These are phyloP conservation scores for Erodium trifolium DNA, from an alignment of 441 rosid species.

Conservation along the genomic window DNA sequence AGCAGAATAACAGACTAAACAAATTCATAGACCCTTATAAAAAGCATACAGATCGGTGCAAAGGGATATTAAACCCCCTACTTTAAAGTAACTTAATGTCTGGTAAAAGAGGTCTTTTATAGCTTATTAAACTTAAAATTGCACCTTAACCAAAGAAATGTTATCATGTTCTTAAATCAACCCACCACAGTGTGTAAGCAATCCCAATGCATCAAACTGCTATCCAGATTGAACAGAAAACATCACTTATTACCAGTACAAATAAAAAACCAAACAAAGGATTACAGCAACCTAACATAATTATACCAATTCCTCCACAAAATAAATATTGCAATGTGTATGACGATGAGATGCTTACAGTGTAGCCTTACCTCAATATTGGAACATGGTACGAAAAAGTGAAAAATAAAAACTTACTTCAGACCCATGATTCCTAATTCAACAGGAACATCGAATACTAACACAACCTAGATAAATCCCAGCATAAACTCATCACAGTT, in stretches of 20 bases:
- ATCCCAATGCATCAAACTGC: neutral
- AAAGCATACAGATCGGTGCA: neutral
- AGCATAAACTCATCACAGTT: neutral
- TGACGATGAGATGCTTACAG: neutral
- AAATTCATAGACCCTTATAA: neutral
- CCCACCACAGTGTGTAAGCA: neutral
- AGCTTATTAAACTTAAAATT: neutral
- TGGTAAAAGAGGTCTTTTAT: neutral
- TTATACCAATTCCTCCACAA: neutral
- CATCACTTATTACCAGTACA: neutral
- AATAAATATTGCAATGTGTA: neutral
- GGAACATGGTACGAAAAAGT: neutral
- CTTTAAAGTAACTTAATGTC: neutral
- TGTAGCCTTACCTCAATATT: neutral
- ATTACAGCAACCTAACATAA: neutral
- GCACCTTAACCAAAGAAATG: neutral
- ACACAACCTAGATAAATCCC: neutral
- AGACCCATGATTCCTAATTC: neutral
- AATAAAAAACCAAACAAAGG: neutral
- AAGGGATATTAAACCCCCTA: neutral
- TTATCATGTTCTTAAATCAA: conserved; percentile 1
- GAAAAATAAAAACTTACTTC: neutral
- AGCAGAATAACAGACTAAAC: neutral
- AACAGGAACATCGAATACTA: neutral
- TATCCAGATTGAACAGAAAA: neutral